Conservation (phyloP, 192 early-diverging fungal genomes). For the Coemansia sp. region DNA sequence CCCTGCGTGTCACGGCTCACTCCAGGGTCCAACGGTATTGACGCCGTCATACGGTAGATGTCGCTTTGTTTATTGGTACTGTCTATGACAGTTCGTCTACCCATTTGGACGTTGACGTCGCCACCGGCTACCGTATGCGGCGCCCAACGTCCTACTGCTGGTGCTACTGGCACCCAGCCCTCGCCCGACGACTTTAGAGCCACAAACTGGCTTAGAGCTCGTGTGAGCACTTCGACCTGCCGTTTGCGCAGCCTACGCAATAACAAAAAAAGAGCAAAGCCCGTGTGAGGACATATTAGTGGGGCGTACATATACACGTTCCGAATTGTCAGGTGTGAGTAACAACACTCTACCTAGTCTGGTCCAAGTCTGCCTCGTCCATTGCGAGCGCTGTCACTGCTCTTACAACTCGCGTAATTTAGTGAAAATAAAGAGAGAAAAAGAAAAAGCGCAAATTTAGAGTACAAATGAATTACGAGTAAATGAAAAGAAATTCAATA, state of each 20-base stretch:
- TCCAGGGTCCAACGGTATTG: constrained; percentile 46
- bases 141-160: constrained; percentile 7
- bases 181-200: constrained; percentile 45
- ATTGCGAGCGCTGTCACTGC: neutral
- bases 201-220: constrained; percentile 49
- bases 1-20: constrained; percentile 48
- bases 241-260: constrained; percentile 42
- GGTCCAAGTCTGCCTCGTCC: constrained; percentile 6
- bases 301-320: neutral
- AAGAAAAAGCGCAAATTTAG: neutral
- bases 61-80: constrained; percentile 13
- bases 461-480: neutral
- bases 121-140: constrained; percentile 23
- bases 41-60: constrained; percentile 47
- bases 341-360: neutral
- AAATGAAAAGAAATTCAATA: constrained; percentile 3
- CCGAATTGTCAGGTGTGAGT: neutral
- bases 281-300: neutral
- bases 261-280: neutral
- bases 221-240: constrained; percentile 48
- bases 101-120: constrained; percentile 45
- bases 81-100: neutral
- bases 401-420: neutral
- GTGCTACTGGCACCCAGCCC: constrained; percentile 37
- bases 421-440: neutral